Conservation (phyloP, 805 yeast genomes). For the Myxozyma lipomycoides region DNA sequence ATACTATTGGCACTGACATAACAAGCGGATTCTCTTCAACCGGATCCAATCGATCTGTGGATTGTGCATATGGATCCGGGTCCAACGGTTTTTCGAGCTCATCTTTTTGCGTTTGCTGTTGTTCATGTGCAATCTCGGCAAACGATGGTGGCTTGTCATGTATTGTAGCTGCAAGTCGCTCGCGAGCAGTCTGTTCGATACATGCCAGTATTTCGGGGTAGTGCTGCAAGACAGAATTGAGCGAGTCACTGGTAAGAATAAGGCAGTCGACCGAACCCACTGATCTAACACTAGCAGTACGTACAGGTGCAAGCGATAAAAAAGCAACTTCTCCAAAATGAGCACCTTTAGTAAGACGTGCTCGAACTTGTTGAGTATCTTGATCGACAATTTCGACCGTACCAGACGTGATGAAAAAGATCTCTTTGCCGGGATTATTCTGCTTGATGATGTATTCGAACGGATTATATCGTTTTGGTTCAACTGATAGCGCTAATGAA, state of each 20-base stretch:
- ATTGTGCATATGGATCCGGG: conserved; percentile 29
- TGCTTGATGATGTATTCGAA: conserved; percentile 59
- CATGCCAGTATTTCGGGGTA: conserved; percentile 59
- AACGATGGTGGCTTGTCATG: conserved; percentile 5
- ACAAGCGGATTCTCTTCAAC: conserved; percentile 4
- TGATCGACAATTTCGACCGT: conserved; percentile 62
- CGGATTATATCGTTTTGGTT: conserved; percentile 50
- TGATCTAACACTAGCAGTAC: conserved; percentile 65
- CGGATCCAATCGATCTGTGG: conserved; percentile 4
- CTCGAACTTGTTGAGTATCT: conserved; percentile 45
- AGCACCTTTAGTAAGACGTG: conserved; percentile 57
- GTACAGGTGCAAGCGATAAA: conserved; percentile 40
- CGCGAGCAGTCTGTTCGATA: conserved; percentile 57
- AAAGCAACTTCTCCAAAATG: conserved; percentile 79
- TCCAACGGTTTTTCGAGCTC: conserved; percentile 28
- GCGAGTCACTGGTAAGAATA: conserved; percentile 53
- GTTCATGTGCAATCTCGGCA: neutral
- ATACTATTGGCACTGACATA: conserved; percentile 8
- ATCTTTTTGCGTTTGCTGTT: neutral
- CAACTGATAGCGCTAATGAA: conserved; percentile 60
- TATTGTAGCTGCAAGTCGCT: conserved; percentile 38
- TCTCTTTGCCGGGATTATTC: conserved; percentile 58
- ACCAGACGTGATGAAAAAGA: conserved; percentile 63
- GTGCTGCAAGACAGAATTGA: conserved; percentile 49
- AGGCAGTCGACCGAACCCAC: conserved; percentile 57